Evolutionary conservation across 2,329 filamentous ascomycete species (phyloP).

Genomic region (Sporothrix pallida): DNA sequence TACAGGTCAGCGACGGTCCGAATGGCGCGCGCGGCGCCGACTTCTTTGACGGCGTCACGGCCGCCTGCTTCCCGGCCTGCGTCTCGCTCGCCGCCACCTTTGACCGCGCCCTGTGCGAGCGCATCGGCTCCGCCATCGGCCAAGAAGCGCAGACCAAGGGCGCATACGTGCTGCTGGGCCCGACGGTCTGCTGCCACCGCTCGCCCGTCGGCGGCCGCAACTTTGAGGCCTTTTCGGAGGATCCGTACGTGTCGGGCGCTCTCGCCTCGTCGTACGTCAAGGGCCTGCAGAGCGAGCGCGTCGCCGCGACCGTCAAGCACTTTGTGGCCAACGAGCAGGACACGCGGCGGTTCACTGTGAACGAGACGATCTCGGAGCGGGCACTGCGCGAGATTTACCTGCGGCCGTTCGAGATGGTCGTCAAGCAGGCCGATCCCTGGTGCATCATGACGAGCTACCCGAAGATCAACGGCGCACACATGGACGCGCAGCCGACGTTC

Average conservation of each 20-base stretch:
- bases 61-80: conserved; percentile 23
- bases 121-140: conserved; percentile 60
- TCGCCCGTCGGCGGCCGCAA: conserved; percentile 66
- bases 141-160: conserved; percentile 65
- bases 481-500: conserved; percentile 30
- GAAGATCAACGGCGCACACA: conserved; percentile 49
- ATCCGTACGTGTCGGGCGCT: conserved; percentile 45
- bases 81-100: conserved; percentile 58
- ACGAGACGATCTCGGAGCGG: conserved; percentile 57
- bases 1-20: conserved; percentile 15
- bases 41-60: conserved; percentile 15
- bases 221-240: conserved; percentile 68
- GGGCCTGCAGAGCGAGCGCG: conserved; percentile 44
- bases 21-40: conserved; percentile 16
- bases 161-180: conserved; percentile 62
- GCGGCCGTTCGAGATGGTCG: conserved; percentile 66
- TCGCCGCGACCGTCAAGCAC: conserved; percentile 46
- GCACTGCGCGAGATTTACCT: conserved; percentile 68
- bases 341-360: conserved; percentile 53
- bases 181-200: conserved; percentile 67
- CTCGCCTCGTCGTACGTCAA: conserved; percentile 44
- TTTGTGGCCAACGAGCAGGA: conserved; percentile 57
- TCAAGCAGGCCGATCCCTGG: conserved; percentile 60
- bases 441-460: conserved; percentile 67
- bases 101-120: conserved; percentile 58